Base-by-base conservation (phyloP, 2,329 filamentous ascomycete species). In the Fusarium torreyae region DNA sequence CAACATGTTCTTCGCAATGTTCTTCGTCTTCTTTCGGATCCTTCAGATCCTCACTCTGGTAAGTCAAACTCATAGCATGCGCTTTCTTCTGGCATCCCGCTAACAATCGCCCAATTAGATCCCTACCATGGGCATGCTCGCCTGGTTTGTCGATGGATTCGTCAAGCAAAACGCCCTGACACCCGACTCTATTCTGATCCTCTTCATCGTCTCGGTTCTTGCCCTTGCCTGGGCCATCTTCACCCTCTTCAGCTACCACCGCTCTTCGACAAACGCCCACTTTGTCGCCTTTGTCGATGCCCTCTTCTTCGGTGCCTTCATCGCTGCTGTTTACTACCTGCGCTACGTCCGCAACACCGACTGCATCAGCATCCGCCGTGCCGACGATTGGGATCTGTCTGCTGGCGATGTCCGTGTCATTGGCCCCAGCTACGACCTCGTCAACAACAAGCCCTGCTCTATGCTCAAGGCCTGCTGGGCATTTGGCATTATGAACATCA, bases 391-490 rank as follows among this genome's bases (percentile, higher is more conserved):
- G 78, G 86, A 86, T 72, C 77, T 87, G 54, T 84, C 85, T 49
- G 83, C 94, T 43, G 91, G 91, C 14, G 82, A 86, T 14, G 87
- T 93, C 31, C 83, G 81, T 68, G 87, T 87, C 43, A 82, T 80
- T 31, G 78, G 86, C 36, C 84, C 84, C 48, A 81, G 81, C 52
- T 85, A 88, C 61, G 79, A 85, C 42, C 76, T 90, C 40, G 79
- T 86, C 54, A 79, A 90, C 38, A 86, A 93, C 80, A 95, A 95
- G 85, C 88, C 89, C 7, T 98, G 95, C 81, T 88, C 91, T 50
- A 96, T 98, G 93, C 88, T 97, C 76, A 98, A 98, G 87, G 92
- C 94, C 1, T 87, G 85, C 71, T 98, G 94, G 81, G 95, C 94
- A 4, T 90, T 98, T 72, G 94, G 88, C 49, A 98, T 98, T 79